phyloP scores from a whole-genome alignment of 2,329 filamentous ascomycete species.

The Rhynchosporium secalis region DNA sequence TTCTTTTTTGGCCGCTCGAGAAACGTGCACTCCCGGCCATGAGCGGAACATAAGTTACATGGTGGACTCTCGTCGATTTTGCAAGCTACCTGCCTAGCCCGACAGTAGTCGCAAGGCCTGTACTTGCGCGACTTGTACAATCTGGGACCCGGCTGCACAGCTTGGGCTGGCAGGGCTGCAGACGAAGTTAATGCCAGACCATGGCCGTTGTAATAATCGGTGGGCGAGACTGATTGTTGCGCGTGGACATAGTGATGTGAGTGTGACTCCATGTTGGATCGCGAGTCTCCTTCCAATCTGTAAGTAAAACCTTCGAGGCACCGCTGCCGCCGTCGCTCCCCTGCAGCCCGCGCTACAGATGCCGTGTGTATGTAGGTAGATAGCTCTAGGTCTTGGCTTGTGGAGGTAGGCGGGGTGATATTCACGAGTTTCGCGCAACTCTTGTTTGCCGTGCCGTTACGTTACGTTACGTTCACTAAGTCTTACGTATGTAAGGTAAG shows the following conservation, averaged over 20 bases:
- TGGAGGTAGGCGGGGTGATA: not conserved
- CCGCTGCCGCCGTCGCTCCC: not conserved
- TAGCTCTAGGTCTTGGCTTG: not conserved
- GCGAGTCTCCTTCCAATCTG: slow-evolving; percentile 5
- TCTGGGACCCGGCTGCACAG: slow-evolving; percentile 36
- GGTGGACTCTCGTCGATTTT: slow-evolving; percentile 46
- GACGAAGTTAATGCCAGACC: slow-evolving; percentile 29
- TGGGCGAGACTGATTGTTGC: slow-evolving; percentile 33
- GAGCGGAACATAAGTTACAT: slow-evolving; percentile 46
- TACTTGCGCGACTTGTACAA: slow-evolving; percentile 39
- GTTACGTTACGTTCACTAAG: not conserved
- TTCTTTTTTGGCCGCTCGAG: slow-evolving; percentile 43
- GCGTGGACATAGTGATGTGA: slow-evolving; percentile 21
- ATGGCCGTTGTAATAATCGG: slow-evolving; percentile 35
- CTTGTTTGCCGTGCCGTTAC: not conserved
- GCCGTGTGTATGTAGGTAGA: not conserved
- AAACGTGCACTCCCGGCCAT: slow-evolving; percentile 48
- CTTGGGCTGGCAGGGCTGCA: slow-evolving; percentile 14
- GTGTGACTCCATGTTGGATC: slow-evolving; percentile 4
- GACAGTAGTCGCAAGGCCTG: slow-evolving; percentile 49
- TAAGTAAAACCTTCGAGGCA: not conserved
- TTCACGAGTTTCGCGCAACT: slow-evolving; percentile 15
- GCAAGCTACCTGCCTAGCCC: slow-evolving; percentile 47
- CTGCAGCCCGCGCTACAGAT: not conserved
- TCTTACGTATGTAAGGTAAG: no score